These are phyloP conservation scores for Rhexocercosporidium sp. DNA, from an alignment of 2,329 filamentous ascomycete genomes.

Conservation along the genomic window DNA sequence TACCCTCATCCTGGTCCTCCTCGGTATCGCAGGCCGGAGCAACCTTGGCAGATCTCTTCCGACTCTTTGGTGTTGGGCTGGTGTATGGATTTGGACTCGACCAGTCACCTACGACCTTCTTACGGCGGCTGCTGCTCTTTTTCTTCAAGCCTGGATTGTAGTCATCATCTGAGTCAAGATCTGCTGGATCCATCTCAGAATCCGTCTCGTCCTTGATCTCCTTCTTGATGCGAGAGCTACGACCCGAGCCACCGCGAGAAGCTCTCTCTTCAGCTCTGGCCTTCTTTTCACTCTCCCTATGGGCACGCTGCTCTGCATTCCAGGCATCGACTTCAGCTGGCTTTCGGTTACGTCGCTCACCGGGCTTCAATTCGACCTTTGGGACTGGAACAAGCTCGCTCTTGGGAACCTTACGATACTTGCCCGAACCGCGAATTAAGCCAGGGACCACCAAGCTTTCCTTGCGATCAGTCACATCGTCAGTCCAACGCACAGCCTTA, in stretches of 20 bases:
- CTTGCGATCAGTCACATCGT: conserved; percentile 30
- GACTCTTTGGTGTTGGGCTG: background rate
- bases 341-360: background rate
- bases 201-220: background rate
- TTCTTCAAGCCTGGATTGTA: conserved; percentile 12
- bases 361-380: background rate
- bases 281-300: background rate
- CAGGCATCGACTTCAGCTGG: background rate
- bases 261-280: background rate
- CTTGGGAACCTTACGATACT: conserved; percentile 27
- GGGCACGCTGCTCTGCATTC: background rate
- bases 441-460: conserved; percentile 29
- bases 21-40: background rate
- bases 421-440: conserved; percentile 37
- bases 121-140: conserved; percentile 9
- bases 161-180: conserved; percentile 15
- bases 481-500: conserved; percentile 31
- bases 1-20: background rate
- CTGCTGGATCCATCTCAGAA: conserved; percentile 11
- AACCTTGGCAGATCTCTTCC: conserved; percentile 3
- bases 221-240: background rate
- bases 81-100: background rate
- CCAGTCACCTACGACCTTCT: background rate
- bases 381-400: background rate
- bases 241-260: background rate